Conservation (phyloP, 768 basidiomycete species). For the Crassisporium funariophilum region DNA sequence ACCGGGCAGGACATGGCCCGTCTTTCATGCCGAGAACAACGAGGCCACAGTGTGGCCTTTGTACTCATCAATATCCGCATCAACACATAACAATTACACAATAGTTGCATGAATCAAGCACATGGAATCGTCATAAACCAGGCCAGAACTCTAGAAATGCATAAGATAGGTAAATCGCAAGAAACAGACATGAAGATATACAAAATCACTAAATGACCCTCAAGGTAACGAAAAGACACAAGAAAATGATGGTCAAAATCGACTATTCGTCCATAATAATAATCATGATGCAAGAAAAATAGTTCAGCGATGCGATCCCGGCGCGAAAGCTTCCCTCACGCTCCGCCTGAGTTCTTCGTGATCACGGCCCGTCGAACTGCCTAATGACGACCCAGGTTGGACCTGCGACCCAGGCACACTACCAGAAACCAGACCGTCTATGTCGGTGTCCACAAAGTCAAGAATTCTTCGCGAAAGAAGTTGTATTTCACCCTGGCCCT, state of each 20-base stretch:
- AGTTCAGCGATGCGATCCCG: slow-evolving; percentile 56
- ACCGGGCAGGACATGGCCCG: no score
- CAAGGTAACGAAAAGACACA: slow-evolving; percentile 11
- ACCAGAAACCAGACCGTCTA: slow-evolving; percentile 58
- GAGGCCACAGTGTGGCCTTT: no score
- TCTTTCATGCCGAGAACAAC: no score
- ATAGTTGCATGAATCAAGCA: no score
- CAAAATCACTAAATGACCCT: slow-evolving; percentile 15
- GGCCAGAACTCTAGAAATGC: no score
- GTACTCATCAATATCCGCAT: no score
- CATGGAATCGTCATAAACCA: no score
- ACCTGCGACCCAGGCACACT: slow-evolving; percentile 68
- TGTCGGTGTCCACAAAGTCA: slow-evolving; percentile 81
- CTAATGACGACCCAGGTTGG: slow-evolving; percentile 70
- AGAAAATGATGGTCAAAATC: slow-evolving; percentile 10
- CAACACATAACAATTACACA: no score
- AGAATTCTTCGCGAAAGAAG: slow-evolving; percentile 81
- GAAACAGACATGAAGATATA: not conserved
- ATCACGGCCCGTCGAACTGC: slow-evolving; percentile 57
- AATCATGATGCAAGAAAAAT: slow-evolving; percentile 11
- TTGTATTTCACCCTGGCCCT: slow-evolving; percentile 92
- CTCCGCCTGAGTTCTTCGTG: slow-evolving; percentile 82
- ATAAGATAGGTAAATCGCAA: no score
- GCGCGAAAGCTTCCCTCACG: slow-evolving; percentile 79
- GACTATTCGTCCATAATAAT: slow-evolving; percentile 19